Evolutionary conservation across 1,284 basidiomycete species (phyloP).

Genomic region (Melampsora abietis-canadensis): DNA sequence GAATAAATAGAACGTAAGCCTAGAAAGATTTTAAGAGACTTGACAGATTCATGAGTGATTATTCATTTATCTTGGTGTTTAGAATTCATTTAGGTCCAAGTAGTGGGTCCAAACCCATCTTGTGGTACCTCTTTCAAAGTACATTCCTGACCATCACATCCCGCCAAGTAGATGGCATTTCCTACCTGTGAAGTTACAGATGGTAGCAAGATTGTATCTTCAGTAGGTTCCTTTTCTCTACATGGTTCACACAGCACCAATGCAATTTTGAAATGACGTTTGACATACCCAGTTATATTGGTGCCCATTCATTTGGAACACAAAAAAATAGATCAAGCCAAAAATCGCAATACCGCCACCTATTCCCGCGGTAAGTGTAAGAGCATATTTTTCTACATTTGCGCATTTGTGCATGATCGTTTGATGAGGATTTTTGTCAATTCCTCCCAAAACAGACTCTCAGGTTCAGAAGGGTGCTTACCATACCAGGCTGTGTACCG

Average conservation of each 20-base stretch:
- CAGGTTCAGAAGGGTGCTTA: background rate
- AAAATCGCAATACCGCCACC: slow-evolving; percentile 37
- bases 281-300: slow-evolving; percentile 23
- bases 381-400: slow-evolving; percentile 37
- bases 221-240: no score
- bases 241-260: no score
- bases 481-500: slow-evolving; percentile 41
- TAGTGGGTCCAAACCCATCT: slow-evolving; percentile 11
- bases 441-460: no score
- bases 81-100: background rate
- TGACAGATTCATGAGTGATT: no score
- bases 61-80: no score
- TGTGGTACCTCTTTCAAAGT: slow-evolving; percentile 8
- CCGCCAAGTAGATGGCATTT: slow-evolving; percentile 4
- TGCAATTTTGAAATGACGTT: no score
- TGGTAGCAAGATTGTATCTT: no score
- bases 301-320: slow-evolving; percentile 31
- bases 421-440: no score
- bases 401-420: background rate
- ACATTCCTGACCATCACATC: slow-evolving; percentile 17
- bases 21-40: no score
- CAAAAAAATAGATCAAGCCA: slow-evolving; percentile 34
- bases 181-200: background rate
- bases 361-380: slow-evolving; percentile 35
- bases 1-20: no score